Base-by-base conservation (phyloP, 164 flowering plant species). In the Vitis rotundifolia region DNA sequence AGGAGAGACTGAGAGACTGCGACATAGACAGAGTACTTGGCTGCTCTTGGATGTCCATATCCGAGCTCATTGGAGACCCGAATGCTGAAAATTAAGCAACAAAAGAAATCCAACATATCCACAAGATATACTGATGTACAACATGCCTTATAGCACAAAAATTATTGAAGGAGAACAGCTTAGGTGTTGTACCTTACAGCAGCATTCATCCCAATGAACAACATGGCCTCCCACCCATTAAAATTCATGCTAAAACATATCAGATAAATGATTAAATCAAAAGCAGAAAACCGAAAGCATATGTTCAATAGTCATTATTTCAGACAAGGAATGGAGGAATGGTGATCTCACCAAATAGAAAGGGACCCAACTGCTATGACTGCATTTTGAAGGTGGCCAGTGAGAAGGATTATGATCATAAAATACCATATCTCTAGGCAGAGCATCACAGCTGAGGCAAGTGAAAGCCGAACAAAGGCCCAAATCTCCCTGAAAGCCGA, bases 391-490 rank as follows among this genome's bases (percentile, higher is more conserved):
- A 91, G 90, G 51, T 83, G 80, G 15, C 97, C 94, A 1, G 89
- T 75, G 66, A 92, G 87, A 65, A 94, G 72, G 19, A 83, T 75
- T 5, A 94, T 80, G 62, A 83, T 78, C 90, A 88, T 87, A 85
- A 89, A 80, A 63, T 94, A 92, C 98, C 97, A 94, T 50, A 91
- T n/a, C 72, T 93, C 96, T 2, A 90, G 77, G 73, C 94, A 90
- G 49, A 94, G 85, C 98, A 94, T 94, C 1, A 94, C 70, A n/a
- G 90, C 92, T 0, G 92, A 88, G 1, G 89, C 89, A 50, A 86
- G 31, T 0, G 92, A 88, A 9, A 88, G 89, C 78, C 79, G 79
- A 48, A 88, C 83, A 73, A 88, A 88, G 2, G 82, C 78, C 87
- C 88, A 83, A 1, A 88, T 72, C 0, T 85, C 89, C 29, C 64